A percentile compares a stretch with the other conserved stretches of the same genome.
phyloP scores from a whole-genome alignment of 1,284 basidiomycete species.

The Kwoniella shivajii region DNA sequence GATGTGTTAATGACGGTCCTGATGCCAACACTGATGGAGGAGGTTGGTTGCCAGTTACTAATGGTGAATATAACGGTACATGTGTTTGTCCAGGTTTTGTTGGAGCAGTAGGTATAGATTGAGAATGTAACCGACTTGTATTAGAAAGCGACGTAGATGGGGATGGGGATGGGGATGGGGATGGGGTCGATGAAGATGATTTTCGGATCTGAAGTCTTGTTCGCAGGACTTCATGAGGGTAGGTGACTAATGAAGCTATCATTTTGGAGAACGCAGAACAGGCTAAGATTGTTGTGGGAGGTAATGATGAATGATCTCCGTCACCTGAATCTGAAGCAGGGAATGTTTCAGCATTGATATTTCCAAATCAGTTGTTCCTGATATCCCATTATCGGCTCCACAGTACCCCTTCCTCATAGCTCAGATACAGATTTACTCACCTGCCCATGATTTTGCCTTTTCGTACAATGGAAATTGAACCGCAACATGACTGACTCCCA shows the following conservation, averaged over 20 bases:
- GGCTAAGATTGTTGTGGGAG: slow-evolving; percentile 70
- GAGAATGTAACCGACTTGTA: slow-evolving; percentile 5
- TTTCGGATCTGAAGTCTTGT: slow-evolving; percentile 82
- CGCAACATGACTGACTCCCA: slow-evolving; percentile 88
- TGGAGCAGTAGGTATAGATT: slow-evolving; percentile 6
- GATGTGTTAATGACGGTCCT: not conserved
- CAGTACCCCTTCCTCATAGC: not conserved
- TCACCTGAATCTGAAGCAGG: slow-evolving; percentile 31
- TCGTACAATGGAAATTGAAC: slow-evolving; percentile 97
- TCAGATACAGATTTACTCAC: slow-evolving; percentile 59
- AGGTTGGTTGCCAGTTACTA: slow-evolving; percentile 12
- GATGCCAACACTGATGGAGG: not conserved
- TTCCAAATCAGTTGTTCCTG: too few species aligned
- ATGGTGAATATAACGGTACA: slow-evolving; percentile 7
- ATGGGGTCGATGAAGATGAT: slow-evolving; percentile 2
- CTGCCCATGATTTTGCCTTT: slow-evolving; percentile 76
- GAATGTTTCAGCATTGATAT: not conserved
- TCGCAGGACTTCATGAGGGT: slow-evolving; percentile 93
- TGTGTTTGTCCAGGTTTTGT: slow-evolving; percentile 17
- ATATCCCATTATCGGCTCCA: too few species aligned
- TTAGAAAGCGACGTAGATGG: not conserved
- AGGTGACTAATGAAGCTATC: slow-evolving; percentile 88
- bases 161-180: not conserved
- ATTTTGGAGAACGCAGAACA: slow-evolving; percentile 91
- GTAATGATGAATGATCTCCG: slow-evolving; percentile 61